Conservation (phyloP, 1,284 basidiomycete species). For the Malassezia dermatis region DNA sequence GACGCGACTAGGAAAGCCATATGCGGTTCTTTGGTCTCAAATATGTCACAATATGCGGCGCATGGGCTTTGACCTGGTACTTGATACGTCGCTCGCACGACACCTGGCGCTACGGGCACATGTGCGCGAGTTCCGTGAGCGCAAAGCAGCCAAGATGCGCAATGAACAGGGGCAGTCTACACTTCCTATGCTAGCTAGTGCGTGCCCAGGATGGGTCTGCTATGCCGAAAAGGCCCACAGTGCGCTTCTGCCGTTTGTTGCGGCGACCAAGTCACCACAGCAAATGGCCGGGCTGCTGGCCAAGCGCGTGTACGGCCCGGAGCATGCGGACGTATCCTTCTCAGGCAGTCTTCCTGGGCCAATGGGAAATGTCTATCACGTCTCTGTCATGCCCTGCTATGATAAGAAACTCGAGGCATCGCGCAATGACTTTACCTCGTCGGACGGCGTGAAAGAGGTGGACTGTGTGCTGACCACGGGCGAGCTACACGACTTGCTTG, state of each 20-base stretch:
- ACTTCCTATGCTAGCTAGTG: slow-evolving; percentile 84
- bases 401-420: slow-evolving; percentile 99
- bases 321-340: neutral
- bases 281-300: slow-evolving; percentile 86
- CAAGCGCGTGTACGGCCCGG: slow-evolving; percentile 64
- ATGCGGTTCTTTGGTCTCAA: slow-evolving; percentile 48
- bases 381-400: slow-evolving; percentile 97
- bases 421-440: slow-evolving; percentile 50
- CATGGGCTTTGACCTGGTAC: slow-evolving; percentile 65
- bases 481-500: slow-evolving; percentile 77
- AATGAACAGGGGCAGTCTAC: slow-evolving; percentile 22
- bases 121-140: slow-evolving; percentile 61
- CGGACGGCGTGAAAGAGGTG: slow-evolving; percentile 61
- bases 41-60: slow-evolving; percentile 49
- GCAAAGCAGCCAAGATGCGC: slow-evolving; percentile 16
- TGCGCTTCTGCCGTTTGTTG: slow-evolving; percentile 83
- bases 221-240: slow-evolving; percentile 92
- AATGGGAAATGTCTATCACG: slow-evolving; percentile 60
- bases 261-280: slow-evolving; percentile 79
- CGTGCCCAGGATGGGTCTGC: slow-evolving; percentile 98
- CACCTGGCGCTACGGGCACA: slow-evolving; percentile 77
- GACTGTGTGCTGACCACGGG: slow-evolving; percentile 97
- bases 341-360: neutral
- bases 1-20: slow-evolving; percentile 41
- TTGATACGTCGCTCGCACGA: slow-evolving; percentile 88